phyloP scores from a whole-genome alignment of 805 yeast genomes.

The Nakazawaea sp. region DNA sequence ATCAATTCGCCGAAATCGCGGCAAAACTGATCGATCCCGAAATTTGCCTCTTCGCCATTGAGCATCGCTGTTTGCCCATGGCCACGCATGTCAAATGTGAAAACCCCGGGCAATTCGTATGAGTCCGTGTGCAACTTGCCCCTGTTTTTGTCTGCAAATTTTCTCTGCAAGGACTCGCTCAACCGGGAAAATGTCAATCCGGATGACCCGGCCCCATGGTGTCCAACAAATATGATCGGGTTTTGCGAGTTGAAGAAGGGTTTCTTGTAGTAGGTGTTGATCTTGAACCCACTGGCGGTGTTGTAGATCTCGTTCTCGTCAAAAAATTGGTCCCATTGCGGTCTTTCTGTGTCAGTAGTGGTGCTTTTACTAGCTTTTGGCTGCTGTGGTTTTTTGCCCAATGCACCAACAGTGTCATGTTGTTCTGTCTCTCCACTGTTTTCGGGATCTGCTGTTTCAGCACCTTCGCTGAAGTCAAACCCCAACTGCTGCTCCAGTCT shows the following conservation, averaged over 20 bases:
- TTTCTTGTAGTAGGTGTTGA: conserved; percentile 52
- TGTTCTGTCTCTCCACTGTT: conserved; percentile 9
- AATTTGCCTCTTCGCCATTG: conserved; percentile 24
- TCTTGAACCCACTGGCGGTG: conserved; percentile 20
- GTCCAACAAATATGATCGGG: conserved; percentile 62
- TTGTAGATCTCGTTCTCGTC: conserved; percentile 15
- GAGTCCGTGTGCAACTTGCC: conserved; percentile 16
- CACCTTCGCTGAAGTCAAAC: conserved; percentile 12
- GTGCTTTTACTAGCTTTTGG: too few relatives aligned
- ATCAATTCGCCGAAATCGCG: conserved; percentile 52
- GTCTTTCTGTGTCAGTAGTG: too few relatives aligned
- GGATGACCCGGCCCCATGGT: conserved; percentile 95
- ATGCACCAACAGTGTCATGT: too few relatives aligned
- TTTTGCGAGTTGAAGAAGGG: conserved; percentile 31
- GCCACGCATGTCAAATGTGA: conserved; percentile 77
- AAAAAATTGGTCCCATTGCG: conserved; percentile 30
- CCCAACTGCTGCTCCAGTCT: conserved; percentile 18
- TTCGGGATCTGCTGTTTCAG: too few relatives aligned
- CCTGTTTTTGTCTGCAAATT: conserved; percentile 21
- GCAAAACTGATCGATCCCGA: conserved; percentile 43
- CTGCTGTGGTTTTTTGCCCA: too few relatives aligned
- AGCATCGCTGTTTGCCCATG: conserved; percentile 54
- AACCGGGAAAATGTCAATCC: conserved; percentile 69
- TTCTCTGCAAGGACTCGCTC: conserved; percentile 33
- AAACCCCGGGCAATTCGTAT: conserved; percentile 46